Evolutionary conservation across 306 rosid species (phyloP).

Genomic region (Echinosophora koreensis): DNA sequence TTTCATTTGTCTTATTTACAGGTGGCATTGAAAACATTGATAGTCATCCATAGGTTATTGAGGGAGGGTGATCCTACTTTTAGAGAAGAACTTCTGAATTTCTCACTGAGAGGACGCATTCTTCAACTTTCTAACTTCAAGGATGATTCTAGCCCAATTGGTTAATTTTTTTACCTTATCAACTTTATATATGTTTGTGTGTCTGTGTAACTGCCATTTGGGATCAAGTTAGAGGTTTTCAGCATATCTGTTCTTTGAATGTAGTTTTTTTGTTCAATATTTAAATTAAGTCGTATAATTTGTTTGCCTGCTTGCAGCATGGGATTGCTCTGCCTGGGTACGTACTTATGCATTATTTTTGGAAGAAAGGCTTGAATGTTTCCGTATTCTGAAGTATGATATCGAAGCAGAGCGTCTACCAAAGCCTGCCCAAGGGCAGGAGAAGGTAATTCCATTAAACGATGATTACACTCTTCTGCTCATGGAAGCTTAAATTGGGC

Average conservation of each 20-base stretch:
- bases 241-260: conserved; percentile 21
- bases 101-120: conserved; percentile 83
- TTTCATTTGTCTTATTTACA: conserved; percentile 50
- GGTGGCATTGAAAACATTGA: conserved; percentile 93
- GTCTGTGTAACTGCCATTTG: conserved; percentile 3
- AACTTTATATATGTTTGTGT: conserved; percentile 30
- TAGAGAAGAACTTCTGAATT: conserved; percentile 93
- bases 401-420: conserved; percentile 97
- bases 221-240: conserved; percentile 37
- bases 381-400: conserved; percentile 89
- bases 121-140: conserved; percentile 97
- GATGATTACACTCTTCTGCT: conserved; percentile 13
- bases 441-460: conserved; percentile 67
- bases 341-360: conserved; percentile 97
- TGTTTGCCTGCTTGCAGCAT: conserved; percentile 61
- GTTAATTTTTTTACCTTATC: conserved; percentile 55
- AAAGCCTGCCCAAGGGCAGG: conserved; percentile 87
- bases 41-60: conserved; percentile 90
- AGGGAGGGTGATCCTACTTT: conserved; percentile 99
- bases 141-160: conserved; percentile 98
- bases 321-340: conserved; percentile 99
- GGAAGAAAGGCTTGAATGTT: conserved; percentile 99
- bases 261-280: not conserved
- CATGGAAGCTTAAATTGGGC: not conserved
- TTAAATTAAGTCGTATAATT: conserved; percentile 8